Conservation (phyloP, 2,329 filamentous ascomycete species). For the Chaetomium strumarium region DNA sequence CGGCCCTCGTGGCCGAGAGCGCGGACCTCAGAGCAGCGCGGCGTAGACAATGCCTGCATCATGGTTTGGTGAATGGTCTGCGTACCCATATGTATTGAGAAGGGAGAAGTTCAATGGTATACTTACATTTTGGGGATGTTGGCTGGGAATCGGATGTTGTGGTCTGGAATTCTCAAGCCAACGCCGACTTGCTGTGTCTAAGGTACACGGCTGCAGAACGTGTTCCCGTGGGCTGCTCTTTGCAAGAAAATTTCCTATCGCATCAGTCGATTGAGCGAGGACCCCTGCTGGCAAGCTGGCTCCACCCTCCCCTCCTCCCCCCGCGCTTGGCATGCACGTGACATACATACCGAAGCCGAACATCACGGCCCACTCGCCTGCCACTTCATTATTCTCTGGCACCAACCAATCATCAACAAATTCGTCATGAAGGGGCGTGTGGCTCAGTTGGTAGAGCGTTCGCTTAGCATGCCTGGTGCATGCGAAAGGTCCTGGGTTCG, state of each 20-base stretch:
- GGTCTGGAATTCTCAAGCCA: not conserved
- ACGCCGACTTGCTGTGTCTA: not conserved
- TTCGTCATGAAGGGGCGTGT: constrained; percentile 15
- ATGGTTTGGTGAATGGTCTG: not conserved
- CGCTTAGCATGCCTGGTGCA: constrained; percentile 17
- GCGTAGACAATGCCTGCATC: constrained; percentile 30
- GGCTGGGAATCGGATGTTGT: not conserved
- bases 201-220: no score
- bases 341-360: no score
- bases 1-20: constrained; percentile 27
- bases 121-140: constrained; percentile 7
- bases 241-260: not conserved
- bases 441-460: constrained; percentile 23
- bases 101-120: not conserved
- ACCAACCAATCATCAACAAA: constrained; percentile 2
- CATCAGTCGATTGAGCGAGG: not conserved
- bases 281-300: not conserved
- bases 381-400: not conserved
- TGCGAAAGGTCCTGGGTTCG: constrained; percentile 23
- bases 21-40: constrained; percentile 30
- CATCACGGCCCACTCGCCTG: no score
- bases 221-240: no score
- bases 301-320: no score
- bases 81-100: not conserved
- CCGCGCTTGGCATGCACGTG: no score